Percentiles rank a stretch among this genome's conserved stretches.
phyloP scores from a whole-genome alignment of 768 basidiomycete species.

The Russula emetica region DNA sequence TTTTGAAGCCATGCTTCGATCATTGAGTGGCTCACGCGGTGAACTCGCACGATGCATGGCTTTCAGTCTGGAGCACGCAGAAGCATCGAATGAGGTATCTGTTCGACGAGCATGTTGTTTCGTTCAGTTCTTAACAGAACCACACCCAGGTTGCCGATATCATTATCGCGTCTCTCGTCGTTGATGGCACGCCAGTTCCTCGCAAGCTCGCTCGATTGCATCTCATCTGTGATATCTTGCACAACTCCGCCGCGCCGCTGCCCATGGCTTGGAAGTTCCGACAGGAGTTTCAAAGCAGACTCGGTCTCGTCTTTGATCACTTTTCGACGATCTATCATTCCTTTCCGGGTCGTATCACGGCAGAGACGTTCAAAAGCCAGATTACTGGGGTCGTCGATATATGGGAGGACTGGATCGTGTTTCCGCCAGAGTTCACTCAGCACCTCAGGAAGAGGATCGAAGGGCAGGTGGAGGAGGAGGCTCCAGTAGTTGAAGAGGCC shows the following conservation, averaged over 20 bases:
- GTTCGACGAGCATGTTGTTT: slow-evolving; percentile 1
- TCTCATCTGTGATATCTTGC: slow-evolving; percentile 95
- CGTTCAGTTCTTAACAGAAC: background rate
- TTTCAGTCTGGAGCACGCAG: slow-evolving; percentile 95
- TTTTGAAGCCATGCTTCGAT: slow-evolving; percentile 88
- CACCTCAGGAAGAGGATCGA: slow-evolving; percentile 74
- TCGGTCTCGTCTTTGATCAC: slow-evolving; percentile 96
- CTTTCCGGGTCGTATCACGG: slow-evolving; percentile 93
- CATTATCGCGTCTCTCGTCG: slow-evolving; percentile 80
- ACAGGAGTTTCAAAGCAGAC: slow-evolving; percentile 84
- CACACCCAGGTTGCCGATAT: slow-evolving; percentile 79
- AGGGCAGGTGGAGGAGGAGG: slow-evolving; percentile 42
- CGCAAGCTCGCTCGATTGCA: slow-evolving; percentile 93
- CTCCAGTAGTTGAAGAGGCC: slow-evolving; percentile 23
- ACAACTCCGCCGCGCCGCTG: slow-evolving; percentile 90
- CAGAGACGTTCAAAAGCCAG: slow-evolving; percentile 93
- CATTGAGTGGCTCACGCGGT: slow-evolving; percentile 77
- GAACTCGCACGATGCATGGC: slow-evolving; percentile 95
- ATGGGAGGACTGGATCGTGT: slow-evolving; percentile 99
- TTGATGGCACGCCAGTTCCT: slow-evolving; percentile 94
- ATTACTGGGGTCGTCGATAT: slow-evolving; percentile 86
- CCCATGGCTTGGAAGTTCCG: slow-evolving; percentile 98
- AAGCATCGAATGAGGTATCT: slow-evolving; percentile 85
- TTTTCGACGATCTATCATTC: slow-evolving; percentile 91
- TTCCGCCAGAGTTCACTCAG: slow-evolving; percentile 78